Evolutionary conservation across 192 early-diverging fungal species (phyloP).

Genomic region (Coemansia sp.): DNA sequence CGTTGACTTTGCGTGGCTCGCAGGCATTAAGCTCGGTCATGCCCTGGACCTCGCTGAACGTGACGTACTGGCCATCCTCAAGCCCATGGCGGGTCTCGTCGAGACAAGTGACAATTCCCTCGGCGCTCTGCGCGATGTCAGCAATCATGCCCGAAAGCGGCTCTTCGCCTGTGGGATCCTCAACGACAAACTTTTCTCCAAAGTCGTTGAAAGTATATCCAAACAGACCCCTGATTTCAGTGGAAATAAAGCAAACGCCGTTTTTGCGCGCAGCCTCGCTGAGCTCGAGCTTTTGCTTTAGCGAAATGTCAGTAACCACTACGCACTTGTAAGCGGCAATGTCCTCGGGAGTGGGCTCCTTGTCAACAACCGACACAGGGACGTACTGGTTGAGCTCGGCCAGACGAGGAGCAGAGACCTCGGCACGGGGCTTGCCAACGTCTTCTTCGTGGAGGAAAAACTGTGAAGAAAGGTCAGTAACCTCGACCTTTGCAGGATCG

Average conservation of each 20-base stretch:
- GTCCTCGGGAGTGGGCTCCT: conserved; percentile 71
- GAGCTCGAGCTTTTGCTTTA: conserved; percentile 78
- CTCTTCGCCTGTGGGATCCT: conserved; percentile 91
- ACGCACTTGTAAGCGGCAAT: conserved; percentile 69
- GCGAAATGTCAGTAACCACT: conserved; percentile 81
- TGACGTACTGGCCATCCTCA: conserved; percentile 96
- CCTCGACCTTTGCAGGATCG: conserved; percentile 73
- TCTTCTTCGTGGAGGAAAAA: conserved; percentile 87
- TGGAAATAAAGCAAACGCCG: conserved; percentile 81
- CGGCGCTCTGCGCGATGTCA: conserved; percentile 67
- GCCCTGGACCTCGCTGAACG: conserved; percentile 90
- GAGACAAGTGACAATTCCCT: conserved; percentile 91
- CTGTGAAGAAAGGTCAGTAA: conserved; percentile 84
- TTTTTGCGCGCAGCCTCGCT: conserved; percentile 77
- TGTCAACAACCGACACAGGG: conserved; percentile 81
- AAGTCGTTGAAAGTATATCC: conserved; percentile 95
- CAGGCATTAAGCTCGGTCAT: conserved; percentile 86
- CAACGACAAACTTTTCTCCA: conserved; percentile 81
- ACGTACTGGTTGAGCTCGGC: conserved; percentile 98
- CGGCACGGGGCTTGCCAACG: conserved; percentile 82
- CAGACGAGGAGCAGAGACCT: conserved; percentile 72
- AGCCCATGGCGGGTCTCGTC: conserved; percentile 97
- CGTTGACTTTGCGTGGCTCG: conserved; percentile 78
- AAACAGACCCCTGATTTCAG: conserved; percentile 89
- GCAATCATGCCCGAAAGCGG: conserved; percentile 91